Evolutionary conservation across 805 yeast species (phyloP), one percentile per base, ranked within the genome.

Genomic region (Maudiozyma turicensis): DNA sequence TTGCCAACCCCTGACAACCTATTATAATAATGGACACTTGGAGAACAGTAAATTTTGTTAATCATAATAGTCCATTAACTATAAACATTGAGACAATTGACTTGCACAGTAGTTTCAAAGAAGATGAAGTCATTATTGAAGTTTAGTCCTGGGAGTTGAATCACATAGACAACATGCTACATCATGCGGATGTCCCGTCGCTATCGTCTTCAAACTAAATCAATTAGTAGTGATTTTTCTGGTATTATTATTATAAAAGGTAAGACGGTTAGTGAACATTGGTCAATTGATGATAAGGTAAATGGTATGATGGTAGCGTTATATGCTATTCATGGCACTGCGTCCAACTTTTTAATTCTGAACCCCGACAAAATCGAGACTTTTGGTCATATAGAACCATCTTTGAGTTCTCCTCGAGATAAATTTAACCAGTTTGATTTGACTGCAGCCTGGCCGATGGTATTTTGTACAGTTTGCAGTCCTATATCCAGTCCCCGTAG

Each of bases 401-500:
- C 48, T 69, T 56, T 29, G 8, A 33, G 40, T 26, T 9, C 11
- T 20, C 15, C 40, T 82, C 32, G 55, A 33, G 47, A 50, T 39
- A 33, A 33, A 33, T 8, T 11, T 33, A 53, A 54, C 47, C 57
- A 58, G 29, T 61, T 54, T 38, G 56, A 55, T 28, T 29, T 56
- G 7, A 50, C 53, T 44, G 84, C 85, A 2, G 76, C 86, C 0
- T 75, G 77, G 66, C 84, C 87, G 0, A 64, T 82, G 54, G 81
- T 78, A 0, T 78, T 75, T 54, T 78, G 80, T 14, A 82, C 95
- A 3, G 90, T 91, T 0, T 72, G 58, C 53, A 61, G 54, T 13
- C 65, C 72, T 46, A 60, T 75, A 30, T 59, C 61, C 6, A 50
- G 58, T 7, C 54, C 57, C 29, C 59, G 60, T 4, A 69, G 71